Evolutionary conservation across 495 filamentous ascomycete species (phyloP), one percentile per base, ranked within the genome.

Genomic region (Antarctomyces pellizariae): DNA sequence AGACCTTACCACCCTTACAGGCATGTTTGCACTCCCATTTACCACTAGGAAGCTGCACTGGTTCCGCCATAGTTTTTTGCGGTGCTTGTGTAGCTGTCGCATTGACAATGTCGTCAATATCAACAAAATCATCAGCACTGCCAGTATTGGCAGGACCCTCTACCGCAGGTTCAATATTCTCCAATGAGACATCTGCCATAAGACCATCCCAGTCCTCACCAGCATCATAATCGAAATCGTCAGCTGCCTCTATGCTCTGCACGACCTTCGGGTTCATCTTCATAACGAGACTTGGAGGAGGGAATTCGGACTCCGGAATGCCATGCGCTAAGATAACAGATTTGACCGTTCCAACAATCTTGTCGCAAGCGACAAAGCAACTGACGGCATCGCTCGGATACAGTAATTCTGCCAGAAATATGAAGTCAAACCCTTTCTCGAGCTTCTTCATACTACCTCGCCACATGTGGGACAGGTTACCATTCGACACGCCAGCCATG

Each of bases 21-120:
- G 47, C 54, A 38, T 97, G 84, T 31, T 82, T 80, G 49, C 84
- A 95, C 22, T 60, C 59, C 71, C 75, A 93, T 38, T 67, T 86
- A 1, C 83, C 86, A 46, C 83, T 93, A 0, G 62, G 50, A 30
- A 89, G 62, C 34, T 56, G 62, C 7, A 52, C 36, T 1, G 67
- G 59, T 19, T 57, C 56, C 11, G 41, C 34, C 7, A 29, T 24
- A 0, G 33, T 29, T 27, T 41, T 30, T 25, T 38, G 33, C 11
- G 32, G 35, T 24, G 44, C 41, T 24, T 42, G 32, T 5, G 5
- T 4, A 9, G 18, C 13, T 14, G 27, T 37, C 26, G 6, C 32
- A 15, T 22, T 14, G n/a, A 34, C 39, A 20, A 59, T 41, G 5
- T 53, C 41, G 26, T 65, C 59, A 10, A 64, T 51, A 28, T 60